Base-by-base conservation (phyloP, 2,329 filamentous ascomycete genomes). In the Fusarium transvaalense region DNA sequence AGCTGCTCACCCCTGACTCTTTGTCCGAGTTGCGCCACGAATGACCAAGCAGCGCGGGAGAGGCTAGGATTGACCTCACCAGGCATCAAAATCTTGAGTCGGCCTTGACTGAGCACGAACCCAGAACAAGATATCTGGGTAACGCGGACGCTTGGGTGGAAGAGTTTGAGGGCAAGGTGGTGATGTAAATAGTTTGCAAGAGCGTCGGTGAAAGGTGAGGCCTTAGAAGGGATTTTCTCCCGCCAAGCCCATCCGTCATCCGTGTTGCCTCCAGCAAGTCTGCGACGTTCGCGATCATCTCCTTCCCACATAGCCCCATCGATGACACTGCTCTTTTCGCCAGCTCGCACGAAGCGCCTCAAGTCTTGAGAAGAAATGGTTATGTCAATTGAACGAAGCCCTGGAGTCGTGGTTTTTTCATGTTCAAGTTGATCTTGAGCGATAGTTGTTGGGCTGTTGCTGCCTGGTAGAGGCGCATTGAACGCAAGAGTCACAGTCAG, bases 221-320 rank as follows among this genome's bases (percentile, higher is more conserved):
- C 41, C 8, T 67, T 62, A 1, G 55, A 48, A n/a, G 66, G 55
- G 13, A 69, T 65, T 46, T 53, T 64, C 32, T 68, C 52, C 14
- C 81, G 78, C 85, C 85, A 87, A 4, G 73, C 79, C 85, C 85
- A 87, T 5, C 85, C 84, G 55, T 87, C 84, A 60, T 87, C 85
- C 10, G 78, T 74, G 56, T 82, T 79, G 13, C 78, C 78, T 0
- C 84, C 84, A 2, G 83, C 83, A 2, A 86, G 75, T 43, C 77
- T 80, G n/a, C 81, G 79, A 4, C 83, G 79, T 52, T 82, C 79
- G 15, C 77, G 76, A 2, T 63, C 25, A 42, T 82, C 78, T 9
- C 68, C 71, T 29, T 77, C 71, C 78, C 77, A 81, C 4, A 39
- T 21, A 31, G 45, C 63, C 23, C 65, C 35, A 14, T 43, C 35